These are phyloP conservation scores for Acorus calamus DNA, from an alignment of 106 monocot genomes.

Conservation along the genomic window DNA sequence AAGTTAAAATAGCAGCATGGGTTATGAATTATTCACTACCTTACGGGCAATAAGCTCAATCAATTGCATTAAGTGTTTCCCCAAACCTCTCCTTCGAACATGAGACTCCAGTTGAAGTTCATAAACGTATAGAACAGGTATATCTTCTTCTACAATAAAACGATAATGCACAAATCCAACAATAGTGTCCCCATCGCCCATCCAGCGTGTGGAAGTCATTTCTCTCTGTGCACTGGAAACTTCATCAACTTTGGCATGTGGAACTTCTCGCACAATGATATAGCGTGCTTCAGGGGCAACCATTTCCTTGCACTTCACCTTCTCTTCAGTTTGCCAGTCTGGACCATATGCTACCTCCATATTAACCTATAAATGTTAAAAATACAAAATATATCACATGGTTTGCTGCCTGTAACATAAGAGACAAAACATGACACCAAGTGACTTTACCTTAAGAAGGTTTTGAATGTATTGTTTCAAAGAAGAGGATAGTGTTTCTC, in stretches of 20 bases:
- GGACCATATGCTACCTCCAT: conserved; percentile 73
- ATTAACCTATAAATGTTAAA: conserved; percentile 41
- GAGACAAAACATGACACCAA: no score
- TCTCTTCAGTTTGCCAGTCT: conserved; percentile 82
- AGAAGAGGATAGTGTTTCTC: conserved; percentile 50
- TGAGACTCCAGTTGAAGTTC: conserved; percentile 75
- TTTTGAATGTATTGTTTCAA: conserved; percentile 63
- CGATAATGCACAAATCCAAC: conserved; percentile 86
- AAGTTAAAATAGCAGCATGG: no score
- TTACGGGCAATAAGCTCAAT: conserved; percentile 82
- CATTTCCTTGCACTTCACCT: conserved; percentile 81
- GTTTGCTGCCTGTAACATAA: no score
- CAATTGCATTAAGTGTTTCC: conserved; percentile 90
- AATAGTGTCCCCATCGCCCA: conserved; percentile 28
- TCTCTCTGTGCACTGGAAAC: conserved; percentile 15
- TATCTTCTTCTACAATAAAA: conserved; percentile 75
- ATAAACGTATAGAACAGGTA: conserved; percentile 87
- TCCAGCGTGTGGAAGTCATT: conserved; percentile 12
- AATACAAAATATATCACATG: background rate
- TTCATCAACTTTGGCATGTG: conserved; percentile 6
- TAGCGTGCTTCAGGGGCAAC: conserved; percentile 78
- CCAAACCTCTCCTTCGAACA: conserved; percentile 68
- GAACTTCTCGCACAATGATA: conserved; percentile 47
- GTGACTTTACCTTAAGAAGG: no score
- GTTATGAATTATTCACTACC: conserved; percentile 31